Evolutionary conservation across 176 grass and related monocot genomes (phyloP).

Genomic region (Paspalum notatum): DNA sequence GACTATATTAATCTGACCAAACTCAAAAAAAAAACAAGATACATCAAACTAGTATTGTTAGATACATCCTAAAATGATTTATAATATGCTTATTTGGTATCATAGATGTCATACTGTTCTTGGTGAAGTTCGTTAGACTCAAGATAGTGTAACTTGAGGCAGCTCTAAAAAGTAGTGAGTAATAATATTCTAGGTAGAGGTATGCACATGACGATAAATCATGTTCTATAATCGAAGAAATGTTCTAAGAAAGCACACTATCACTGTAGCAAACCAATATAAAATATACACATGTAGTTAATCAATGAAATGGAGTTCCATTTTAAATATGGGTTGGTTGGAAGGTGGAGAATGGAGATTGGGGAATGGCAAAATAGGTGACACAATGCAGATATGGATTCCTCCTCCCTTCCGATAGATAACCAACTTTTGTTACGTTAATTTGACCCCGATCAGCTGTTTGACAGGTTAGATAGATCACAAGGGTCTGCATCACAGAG

Average conservation of each 20-base stretch:
- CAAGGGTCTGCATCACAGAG: constrained; percentile 1
- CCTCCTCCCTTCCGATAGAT: neutral
- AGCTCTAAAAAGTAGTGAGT: too few relatives aligned
- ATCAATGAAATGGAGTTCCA: constrained; percentile 23
- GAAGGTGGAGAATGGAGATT: constrained; percentile 29
- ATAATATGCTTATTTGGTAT: too few relatives aligned
- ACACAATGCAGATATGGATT: constrained; percentile 29
- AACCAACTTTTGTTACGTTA: constrained; percentile 14
- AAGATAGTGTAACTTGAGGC: too few relatives aligned
- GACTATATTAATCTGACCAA: too few relatives aligned
- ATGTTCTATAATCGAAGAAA: neutral
- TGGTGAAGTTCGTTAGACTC: too few relatives aligned
- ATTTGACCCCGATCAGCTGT: constrained; percentile 4
- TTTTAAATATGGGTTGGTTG: constrained; percentile 38
- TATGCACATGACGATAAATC: neutral
- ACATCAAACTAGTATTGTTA: too few relatives aligned
- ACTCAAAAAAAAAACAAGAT: too few relatives aligned
- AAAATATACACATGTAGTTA: neutral
- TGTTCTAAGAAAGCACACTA: neutral
- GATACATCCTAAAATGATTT: too few relatives aligned
- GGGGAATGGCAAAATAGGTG: constrained; percentile 26
- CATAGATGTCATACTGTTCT: too few relatives aligned
- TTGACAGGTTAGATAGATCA: neutral
- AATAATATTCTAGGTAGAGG: too few relatives aligned
- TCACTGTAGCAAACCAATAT: too few relatives aligned